phyloP scores from a whole-genome alignment of 305 asterid genomes.

The Solanum hybrid region DNA sequence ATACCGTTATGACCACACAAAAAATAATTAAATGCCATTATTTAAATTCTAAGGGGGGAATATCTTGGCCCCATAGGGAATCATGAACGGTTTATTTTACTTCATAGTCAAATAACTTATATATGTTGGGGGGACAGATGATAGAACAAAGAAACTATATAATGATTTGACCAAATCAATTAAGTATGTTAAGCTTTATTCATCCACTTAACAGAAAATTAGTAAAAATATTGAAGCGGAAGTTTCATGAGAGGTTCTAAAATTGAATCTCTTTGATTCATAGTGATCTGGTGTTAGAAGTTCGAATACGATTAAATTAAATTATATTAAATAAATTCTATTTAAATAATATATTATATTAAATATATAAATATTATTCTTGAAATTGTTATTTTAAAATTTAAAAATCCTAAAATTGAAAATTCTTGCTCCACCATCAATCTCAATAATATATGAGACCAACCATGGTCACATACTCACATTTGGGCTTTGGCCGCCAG shows the following conservation, averaged over 20 bases:
- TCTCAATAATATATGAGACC: background rate
- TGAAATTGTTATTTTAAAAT: background rate
- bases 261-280: background rate
- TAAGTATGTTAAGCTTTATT: background rate
- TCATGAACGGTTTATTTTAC: background rate
- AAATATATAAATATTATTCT: no score
- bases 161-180: background rate
- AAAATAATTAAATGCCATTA: background rate
- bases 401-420: background rate
- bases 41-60: background rate
- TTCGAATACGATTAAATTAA: background rate
- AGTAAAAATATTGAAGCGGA: background rate
- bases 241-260: background rate
- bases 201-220: background rate
- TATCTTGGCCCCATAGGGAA: background rate
- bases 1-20: background rate
- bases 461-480: background rate
- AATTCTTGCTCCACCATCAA: background rate
- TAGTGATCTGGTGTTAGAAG: background rate
- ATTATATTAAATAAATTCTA: background rate
- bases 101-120: background rate
- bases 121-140: background rate
- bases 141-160: background rate
- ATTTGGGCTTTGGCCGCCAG: background rate
- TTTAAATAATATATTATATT: background rate